These are phyloP conservation scores for Kuraishia ogatae DNA, from an alignment of 805 yeast genomes.

Conservation along the genomic window DNA sequence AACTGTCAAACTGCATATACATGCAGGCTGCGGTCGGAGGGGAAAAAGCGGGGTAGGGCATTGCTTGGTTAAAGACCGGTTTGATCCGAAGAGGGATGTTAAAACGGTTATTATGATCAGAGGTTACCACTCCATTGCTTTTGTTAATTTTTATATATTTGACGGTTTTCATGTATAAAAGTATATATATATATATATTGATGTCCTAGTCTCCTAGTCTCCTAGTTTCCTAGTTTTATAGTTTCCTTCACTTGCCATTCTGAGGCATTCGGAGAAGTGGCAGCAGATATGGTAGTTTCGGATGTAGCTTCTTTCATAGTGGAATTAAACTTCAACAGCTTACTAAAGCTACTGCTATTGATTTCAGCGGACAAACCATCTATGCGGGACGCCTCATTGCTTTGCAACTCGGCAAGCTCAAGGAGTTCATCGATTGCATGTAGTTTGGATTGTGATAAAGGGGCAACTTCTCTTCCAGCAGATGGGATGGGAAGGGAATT, in stretches of 20 bases:
- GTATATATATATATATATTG: no score
- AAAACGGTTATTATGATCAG: no score
- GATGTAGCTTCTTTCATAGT: neutral
- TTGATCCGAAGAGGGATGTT: neutral
- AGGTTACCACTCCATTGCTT: no score
- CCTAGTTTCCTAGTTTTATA: no score
- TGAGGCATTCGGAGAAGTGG: neutral
- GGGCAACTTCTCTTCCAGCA: neutral
- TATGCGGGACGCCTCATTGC: neutral
- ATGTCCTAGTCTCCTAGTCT: no score
- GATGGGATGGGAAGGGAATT: neutral
- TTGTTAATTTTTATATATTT: no score
- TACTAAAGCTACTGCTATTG: neutral
- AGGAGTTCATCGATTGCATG: neutral
- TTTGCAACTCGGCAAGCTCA: neutral
- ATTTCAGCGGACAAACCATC: neutral
- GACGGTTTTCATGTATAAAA: neutral
- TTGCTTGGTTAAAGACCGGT: neutral
- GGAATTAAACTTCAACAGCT: neutral
- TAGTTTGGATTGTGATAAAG: neutral
- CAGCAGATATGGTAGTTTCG: neutral
- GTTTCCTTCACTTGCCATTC: neutral
- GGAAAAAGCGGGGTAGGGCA: neutral
- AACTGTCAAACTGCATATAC: no score
- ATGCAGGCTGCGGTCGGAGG: neutral